Evolutionary conservation across 2,329 filamentous ascomycete species (phyloP).

Genomic region (Trichoderma cornu-damae): DNA sequence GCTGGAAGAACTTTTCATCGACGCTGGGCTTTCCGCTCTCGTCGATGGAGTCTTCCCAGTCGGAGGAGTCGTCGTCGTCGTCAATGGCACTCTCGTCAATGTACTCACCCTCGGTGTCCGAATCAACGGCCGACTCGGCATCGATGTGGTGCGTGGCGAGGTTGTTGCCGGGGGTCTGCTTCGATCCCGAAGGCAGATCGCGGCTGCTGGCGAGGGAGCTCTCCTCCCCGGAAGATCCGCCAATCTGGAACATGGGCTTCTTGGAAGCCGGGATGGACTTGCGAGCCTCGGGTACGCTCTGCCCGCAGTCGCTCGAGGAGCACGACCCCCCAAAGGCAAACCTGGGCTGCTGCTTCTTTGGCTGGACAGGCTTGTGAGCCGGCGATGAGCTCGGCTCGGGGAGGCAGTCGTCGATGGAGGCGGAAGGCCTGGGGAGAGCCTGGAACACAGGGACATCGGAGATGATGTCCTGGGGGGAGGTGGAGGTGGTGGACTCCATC

Average conservation of each 20-base stretch:
- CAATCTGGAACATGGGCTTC: conserved; percentile 48
- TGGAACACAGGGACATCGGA: conserved; percentile 55
- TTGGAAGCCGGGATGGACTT: conserved; percentile 31
- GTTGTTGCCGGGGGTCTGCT: conserved; percentile 74
- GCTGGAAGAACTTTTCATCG: conserved; percentile 79
- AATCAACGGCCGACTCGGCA: conserved; percentile 34
- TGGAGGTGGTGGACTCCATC: conserved; percentile 31
- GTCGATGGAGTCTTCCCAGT: conserved; percentile 64
- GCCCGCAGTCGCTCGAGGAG: conserved; percentile 59
- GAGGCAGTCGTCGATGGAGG: conserved; percentile 50
- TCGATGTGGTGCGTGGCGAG: conserved; percentile 64
- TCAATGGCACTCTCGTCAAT: conserved; percentile 80
- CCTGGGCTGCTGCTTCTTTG: conserved; percentile 55
- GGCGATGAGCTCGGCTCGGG: conserved; percentile 56
- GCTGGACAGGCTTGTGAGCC: conserved; percentile 61
- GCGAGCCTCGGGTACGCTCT: conserved; percentile 44
- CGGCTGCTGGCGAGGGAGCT: conserved; percentile 62
- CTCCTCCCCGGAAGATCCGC: conserved; percentile 67
- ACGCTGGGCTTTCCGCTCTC: conserved; percentile 80
- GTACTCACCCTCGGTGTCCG: conserved; percentile 53
- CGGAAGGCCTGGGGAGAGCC: conserved; percentile 42
- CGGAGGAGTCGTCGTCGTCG: conserved; percentile 59
- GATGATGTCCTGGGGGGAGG: conserved; percentile 85
- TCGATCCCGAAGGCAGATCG: conserved; percentile 40
- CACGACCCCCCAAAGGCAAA: conserved; percentile 77